Evolutionary conservation across 2,329 filamentous ascomycete species (phyloP).

Genomic region (Elsinoe fawcettii): DNA sequence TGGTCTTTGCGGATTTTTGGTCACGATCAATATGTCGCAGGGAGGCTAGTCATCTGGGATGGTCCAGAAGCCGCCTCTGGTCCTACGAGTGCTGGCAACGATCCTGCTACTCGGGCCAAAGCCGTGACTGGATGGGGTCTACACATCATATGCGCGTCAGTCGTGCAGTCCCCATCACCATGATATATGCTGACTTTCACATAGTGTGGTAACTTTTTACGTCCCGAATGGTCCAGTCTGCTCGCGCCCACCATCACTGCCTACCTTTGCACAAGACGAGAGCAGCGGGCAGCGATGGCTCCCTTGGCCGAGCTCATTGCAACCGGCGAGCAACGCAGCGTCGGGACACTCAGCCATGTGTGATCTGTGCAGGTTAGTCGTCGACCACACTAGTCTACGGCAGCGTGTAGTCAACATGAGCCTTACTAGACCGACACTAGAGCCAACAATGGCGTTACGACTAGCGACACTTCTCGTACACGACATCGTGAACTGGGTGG

Average conservation of each 20-base stretch:
- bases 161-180: neutral
- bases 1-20: neutral
- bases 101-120: neutral
- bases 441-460: neutral
- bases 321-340: neutral
- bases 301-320: neutral
- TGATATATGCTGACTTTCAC: neutral
- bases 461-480: neutral
- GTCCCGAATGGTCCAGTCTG: neutral
- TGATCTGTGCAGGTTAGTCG: neutral
- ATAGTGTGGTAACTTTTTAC: neutral
- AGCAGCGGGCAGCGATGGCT: neutral
- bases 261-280: neutral
- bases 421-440: neutral
- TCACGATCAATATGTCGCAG: neutral
- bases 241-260: neutral
- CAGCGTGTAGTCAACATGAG: neutral
- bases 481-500: neutral
- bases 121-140: neutral
- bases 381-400: neutral
- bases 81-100: neutral
- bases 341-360: neutral
- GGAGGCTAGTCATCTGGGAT: neutral
- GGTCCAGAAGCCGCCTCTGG: neutral
- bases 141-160: neutral